Base-by-base conservation (phyloP, 202 grass and related monocot genomes). In the Thinopyrum obtusiflorum region DNA sequence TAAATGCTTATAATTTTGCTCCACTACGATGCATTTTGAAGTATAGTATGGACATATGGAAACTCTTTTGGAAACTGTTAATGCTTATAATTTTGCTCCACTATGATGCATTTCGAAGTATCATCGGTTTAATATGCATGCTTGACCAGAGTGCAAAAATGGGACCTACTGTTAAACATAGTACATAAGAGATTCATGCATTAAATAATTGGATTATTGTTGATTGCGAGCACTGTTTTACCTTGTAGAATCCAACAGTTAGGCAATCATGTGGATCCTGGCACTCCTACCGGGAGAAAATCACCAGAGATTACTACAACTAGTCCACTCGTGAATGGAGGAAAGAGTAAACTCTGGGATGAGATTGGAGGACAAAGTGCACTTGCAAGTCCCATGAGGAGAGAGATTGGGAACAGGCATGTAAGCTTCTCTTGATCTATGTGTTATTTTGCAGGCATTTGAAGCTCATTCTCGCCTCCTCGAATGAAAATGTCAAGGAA, bases 321-420 rank as follows among this genome's bases (percentile, higher is more conserved):
- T 40, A 90, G 51, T 77, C 82, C 93, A n/a, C 61, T 90, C 51
- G 25, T 92, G 28, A 88, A 90, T 70, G 89, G 85, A 37, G 91
- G 89, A 80, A 98, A 91, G 84, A 81, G 72, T 77, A 68, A 62
- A 51, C 84, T 90, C 61, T 80, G 82, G 71, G 88, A 92, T 67
- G 81, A 88, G 72, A 92, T 90, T 84, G 78, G 85, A 85, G 92
- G 82, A 64, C 79, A 80, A 42, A 82, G 78, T 75, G 69, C 85
- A 78, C 49, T 94, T 81, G 89, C 86, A 90, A 98, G 93, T 85
- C 95, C 93, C 69, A 40, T 90, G 66, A 87, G 93, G 82, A 98
- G 95, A 89, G 89, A 92, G 82, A 51, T 93, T 31, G 89, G 81
- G 79, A 96, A 83, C 91, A 96, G 91, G 93, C 80, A 93, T 83